Evolutionary conservation across 371 early-diverging fungal genomes (phyloP).

Genomic region (Mucor irregularis): DNA sequence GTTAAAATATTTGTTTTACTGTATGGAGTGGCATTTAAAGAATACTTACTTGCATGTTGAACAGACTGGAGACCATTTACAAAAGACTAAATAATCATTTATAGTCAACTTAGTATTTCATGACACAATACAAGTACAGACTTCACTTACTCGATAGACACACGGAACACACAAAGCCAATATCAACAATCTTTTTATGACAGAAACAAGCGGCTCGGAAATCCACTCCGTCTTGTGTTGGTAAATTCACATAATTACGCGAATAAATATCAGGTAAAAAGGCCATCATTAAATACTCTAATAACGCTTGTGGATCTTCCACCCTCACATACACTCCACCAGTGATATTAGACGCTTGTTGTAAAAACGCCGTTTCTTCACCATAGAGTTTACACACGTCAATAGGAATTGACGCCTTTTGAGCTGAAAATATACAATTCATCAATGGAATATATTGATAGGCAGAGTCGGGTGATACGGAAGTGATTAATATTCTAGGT

Average conservation of each 20-base stretch:
- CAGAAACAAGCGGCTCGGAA: constrained; percentile 97
- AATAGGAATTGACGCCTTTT: constrained; percentile 83
- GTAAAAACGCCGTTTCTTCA: constrained; percentile 83
- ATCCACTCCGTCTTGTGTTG: constrained; percentile 83
- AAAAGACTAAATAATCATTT: constrained; percentile 58
- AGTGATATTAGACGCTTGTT: constrained; percentile 91
- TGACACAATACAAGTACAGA: background rate
- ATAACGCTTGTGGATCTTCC: constrained; percentile 64
- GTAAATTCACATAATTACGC: constrained; percentile 70
- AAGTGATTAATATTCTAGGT: constrained; percentile 84
- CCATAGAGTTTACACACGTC: constrained; percentile 87
- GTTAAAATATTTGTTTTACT: background rate
- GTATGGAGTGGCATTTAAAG: background rate
- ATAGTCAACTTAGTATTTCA: background rate
- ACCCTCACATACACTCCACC: constrained; percentile 80
- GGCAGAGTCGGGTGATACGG: constrained; percentile 85
- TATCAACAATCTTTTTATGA: constrained; percentile 87
- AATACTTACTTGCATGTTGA: constrained; percentile 72
- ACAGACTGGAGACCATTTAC: constrained; percentile 71
- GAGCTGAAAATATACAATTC: constrained; percentile 96
- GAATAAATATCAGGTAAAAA: constrained; percentile 83
- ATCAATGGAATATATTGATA: constrained; percentile 92
- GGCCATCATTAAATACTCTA: constrained; percentile 86
- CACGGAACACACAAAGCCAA: constrained; percentile 95
- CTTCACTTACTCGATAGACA: constrained; percentile 87